Evolutionary conservation across 1,139 yeast genomes (phyloP).

Genomic region (Candida freyschussii): DNA sequence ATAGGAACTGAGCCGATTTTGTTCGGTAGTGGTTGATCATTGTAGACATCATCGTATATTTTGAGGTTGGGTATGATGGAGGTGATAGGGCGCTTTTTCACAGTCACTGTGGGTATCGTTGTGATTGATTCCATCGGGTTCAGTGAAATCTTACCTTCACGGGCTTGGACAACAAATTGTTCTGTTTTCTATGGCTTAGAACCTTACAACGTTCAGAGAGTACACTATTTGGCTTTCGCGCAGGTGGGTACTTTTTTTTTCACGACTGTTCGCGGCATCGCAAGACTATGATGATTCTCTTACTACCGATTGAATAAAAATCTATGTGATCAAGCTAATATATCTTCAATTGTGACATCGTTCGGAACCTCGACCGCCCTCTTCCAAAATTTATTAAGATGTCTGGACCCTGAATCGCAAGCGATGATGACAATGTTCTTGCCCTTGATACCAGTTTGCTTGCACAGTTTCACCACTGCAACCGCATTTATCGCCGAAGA

Average conservation of each 20-base stretch:
- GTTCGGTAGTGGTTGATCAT: conserved; percentile 8
- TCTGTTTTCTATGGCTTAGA: conserved; percentile 1
- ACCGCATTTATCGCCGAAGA: conserved; percentile 92
- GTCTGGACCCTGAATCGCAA: conserved; percentile 90
- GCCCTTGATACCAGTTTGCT: conserved; percentile 42
- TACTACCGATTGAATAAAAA: too few species aligned
- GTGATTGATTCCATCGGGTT: conserved; percentile 3
- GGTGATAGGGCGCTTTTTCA: background rate
- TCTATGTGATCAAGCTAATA: too few species aligned
- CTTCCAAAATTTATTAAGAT: conserved; percentile 89
- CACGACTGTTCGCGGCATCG: too few species aligned
- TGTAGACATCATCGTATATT: conserved; percentile 3
- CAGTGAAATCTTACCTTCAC: background rate
- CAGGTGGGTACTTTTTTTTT: too few species aligned
- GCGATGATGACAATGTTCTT: conserved; percentile 83
- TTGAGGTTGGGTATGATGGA: conserved; percentile 6
- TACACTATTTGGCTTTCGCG: too few species aligned
- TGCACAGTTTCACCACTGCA: conserved; percentile 73
- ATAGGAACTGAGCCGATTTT: conserved; percentile 24
- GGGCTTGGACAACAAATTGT: conserved; percentile 2
- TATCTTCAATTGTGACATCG: conserved; percentile 29
- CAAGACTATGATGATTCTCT: too few species aligned
- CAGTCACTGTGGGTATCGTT: conserved; percentile 1
- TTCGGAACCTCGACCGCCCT: conserved; percentile 39
- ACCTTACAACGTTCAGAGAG: too few species aligned